Conservation (phyloP, 257 asterid species). For the Solanum clarkiae region DNA sequence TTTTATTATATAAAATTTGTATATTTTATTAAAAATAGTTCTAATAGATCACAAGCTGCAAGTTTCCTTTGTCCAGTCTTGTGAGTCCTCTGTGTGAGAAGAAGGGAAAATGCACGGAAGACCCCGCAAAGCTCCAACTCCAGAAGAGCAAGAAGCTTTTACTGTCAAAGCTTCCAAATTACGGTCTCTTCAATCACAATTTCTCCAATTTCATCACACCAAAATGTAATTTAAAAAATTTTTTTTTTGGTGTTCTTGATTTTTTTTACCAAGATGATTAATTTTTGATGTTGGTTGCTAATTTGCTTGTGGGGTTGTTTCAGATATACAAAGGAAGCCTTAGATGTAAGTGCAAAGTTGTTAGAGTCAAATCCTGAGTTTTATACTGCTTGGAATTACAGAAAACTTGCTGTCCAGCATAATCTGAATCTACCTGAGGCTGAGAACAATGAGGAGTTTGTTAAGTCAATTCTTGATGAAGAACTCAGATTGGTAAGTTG, state of each 20-base stretch:
- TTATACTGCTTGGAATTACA: constrained; percentile 83
- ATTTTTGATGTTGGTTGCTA: neutral
- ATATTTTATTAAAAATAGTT: neutral
- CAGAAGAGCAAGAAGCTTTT: constrained; percentile 47
- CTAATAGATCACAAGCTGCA: neutral
- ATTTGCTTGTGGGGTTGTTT: neutral
- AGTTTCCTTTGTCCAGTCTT: neutral
- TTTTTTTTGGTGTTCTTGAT: neutral
- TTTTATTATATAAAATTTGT: too few relatives aligned
- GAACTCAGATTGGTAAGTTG: constrained; percentile 69
- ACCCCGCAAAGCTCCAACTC: constrained; percentile 54
- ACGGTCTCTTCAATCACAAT: constrained; percentile 69
- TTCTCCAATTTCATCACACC: constrained; percentile 63
- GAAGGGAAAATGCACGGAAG: constrained; percentile 65
- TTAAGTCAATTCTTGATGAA: constrained; percentile 45
- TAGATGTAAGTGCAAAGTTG: constrained; percentile 56
- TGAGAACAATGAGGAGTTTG: constrained; percentile 22
- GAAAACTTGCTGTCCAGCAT: constrained; percentile 68
- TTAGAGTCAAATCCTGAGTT: constrained; percentile 79
- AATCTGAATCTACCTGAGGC: constrained; percentile 24
- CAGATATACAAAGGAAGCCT: constrained; percentile 80
- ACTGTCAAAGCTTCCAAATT: constrained; percentile 55
- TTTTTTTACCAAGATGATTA: neutral
- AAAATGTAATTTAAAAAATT: constrained; percentile 21
- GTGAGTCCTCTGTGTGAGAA: neutral